Base-by-base conservation (phyloP, 768 basidiomycete genomes). In the Sistotremastrum suecicum region DNA sequence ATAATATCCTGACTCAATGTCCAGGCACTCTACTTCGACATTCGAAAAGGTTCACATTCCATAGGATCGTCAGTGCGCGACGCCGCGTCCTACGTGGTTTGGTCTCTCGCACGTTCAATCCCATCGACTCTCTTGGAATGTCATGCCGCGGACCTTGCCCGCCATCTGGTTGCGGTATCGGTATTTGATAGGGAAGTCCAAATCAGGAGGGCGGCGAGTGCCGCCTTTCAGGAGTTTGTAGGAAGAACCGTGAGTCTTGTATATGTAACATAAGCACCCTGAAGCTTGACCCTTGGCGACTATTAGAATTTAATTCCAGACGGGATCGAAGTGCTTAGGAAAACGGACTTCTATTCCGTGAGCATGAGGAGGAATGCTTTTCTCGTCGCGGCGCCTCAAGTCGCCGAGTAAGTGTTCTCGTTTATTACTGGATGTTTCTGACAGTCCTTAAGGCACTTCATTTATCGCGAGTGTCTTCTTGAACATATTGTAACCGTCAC, bases 211-310 rank as follows among this genome's bases (percentile, higher is more conserved):
- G 94, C 95, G 9, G 92, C 92, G 8, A 98, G 94, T 61, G 95
- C 95, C 11, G 88, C 92, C 8, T 98, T 88, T 59, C 95, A 99
- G 63, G 95, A 99, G 65, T 82, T 83, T 56, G 95, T 97, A 36
- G 95, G 95, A 8, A 70, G 95, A 58, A 83, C 83, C 66, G 94
- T 95, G 56, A 60, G 80, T 61, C 33, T 43, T 42, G 34, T 44
- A 4, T 39, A 20, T 20, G 20, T 20, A 20, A 20, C 20, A 20
- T 20, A 20, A 20, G 20, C 20, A 20, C 20, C 37, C 44, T 44
- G 41, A 37, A 6, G 33, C 11, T 41, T 38, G 4, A 5, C 11
- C 10, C 20, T 32, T 42, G 10, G 31, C 35, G 41, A 11, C 11
- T 9, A 30, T 36, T 56, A 98, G 94, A 80, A 75, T 49, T 64